phyloP scores from a whole-genome alignment of 2,329 filamentous ascomycete species.

The Aspergillus tubingensis region DNA sequence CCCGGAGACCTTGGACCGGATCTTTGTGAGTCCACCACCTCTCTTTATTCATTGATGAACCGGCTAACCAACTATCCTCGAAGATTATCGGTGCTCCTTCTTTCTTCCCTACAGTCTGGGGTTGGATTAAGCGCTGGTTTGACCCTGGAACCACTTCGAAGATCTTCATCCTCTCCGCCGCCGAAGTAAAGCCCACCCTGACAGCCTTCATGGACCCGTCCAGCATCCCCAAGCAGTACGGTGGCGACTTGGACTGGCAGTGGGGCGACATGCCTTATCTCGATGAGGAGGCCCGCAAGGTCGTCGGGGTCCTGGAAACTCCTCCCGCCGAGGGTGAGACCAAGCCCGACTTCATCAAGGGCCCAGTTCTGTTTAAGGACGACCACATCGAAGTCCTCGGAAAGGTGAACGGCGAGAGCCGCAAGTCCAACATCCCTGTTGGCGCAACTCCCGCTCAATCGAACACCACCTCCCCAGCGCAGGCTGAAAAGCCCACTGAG shows the following conservation, averaged over 20 bases:
- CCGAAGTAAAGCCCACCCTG: constrained; percentile 76
- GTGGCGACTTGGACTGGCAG: constrained; percentile 78
- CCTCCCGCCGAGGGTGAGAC: constrained; percentile 27
- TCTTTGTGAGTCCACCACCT: constrained; percentile 56
- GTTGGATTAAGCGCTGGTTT: constrained; percentile 95
- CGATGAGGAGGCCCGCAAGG: constrained; percentile 54
- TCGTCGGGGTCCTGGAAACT: constrained; percentile 35
- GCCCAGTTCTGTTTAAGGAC: constrained; percentile 38
- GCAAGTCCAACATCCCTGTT: constrained; percentile 31
- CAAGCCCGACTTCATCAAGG: constrained; percentile 35
- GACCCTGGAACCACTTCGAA: constrained; percentile 92
- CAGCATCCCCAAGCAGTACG: constrained; percentile 88
- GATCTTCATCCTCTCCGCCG: constrained; percentile 80
- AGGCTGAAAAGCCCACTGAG: not conserved
- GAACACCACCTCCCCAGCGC: not conserved
- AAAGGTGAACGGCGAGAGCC: constrained; percentile 36
- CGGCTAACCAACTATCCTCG: not conserved
- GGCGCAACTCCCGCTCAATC: not conserved
- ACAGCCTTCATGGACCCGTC: constrained; percentile 76
- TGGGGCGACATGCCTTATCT: constrained; percentile 75
- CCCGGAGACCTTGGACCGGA: constrained; percentile 86
- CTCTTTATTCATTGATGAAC: not conserved
- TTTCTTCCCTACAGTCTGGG: constrained; percentile 89
- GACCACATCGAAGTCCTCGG: constrained; percentile 37
- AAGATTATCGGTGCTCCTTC: constrained; percentile 83